Evolutionary conservation across 2,329 filamentous ascomycete species (phyloP).

Genomic region (Aspergillus aculeatinus): DNA sequence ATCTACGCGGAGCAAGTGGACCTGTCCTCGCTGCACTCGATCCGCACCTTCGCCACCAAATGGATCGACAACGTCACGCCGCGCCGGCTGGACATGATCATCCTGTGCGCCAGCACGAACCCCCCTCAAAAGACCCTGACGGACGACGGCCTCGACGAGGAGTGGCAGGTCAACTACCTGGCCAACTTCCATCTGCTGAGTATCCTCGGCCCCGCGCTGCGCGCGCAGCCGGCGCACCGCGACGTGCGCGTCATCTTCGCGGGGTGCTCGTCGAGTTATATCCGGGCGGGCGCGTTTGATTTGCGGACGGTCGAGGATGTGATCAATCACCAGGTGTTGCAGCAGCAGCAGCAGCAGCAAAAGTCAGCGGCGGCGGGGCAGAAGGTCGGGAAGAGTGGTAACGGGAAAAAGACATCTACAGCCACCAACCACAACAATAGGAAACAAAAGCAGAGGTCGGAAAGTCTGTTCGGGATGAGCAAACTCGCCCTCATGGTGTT

Average conservation of each 20-base stretch:
- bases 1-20: conserved; percentile 97
- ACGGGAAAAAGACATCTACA: neutral
- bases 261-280: conserved; percentile 79
- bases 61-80: conserved; percentile 97
- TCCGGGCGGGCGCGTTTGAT: conserved; percentile 65
- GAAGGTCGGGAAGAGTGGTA: neutral
- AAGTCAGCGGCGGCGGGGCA: neutral
- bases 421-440: no score
- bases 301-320: conserved; percentile 29
- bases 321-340: neutral
- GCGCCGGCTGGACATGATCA: conserved; percentile 82
- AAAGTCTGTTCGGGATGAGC: conserved; percentile 61
- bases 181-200: conserved; percentile 93
- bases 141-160: conserved; percentile 77
- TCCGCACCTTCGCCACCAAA: conserved; percentile 90
- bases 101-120: conserved; percentile 79
- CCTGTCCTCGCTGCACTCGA: conserved; percentile 80
- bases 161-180: conserved; percentile 93
- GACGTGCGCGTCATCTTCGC: conserved; percentile 86
- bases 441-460: conserved; percentile 11
- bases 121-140: conserved; percentile 61
- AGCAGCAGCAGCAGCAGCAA: neutral
- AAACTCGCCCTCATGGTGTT: conserved; percentile 83
- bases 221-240: conserved; percentile 87
- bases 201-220: conserved; percentile 84